Base-by-base conservation (phyloP, 2,329 filamentous ascomycete species). In the Aschersonia sp. region DNA sequence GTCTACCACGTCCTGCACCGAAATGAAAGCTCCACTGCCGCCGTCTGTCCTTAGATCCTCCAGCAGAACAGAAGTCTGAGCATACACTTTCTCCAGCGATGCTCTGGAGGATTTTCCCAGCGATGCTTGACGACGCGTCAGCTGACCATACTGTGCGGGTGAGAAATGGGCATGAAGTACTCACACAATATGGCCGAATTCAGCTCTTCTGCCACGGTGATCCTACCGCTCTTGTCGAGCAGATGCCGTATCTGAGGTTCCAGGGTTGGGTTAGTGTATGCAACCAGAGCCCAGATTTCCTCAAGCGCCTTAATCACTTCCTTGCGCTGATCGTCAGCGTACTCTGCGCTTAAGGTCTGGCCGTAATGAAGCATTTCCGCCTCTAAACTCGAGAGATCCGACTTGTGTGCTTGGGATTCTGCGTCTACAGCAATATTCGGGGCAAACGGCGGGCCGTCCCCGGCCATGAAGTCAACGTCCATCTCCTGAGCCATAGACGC, bases 151-250 rank as follows among this genome's bases (percentile, higher is more conserved):
- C 14, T 11, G 11, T 9, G n/a, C 14, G 35, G 4, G 11, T 41
- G 4, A 11, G 12, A 10, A 22, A 22, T 7, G 12, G 32, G 4
- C 40, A 11, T n/a, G 30, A 22, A 39, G 31, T 5, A 73, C 81
- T 68, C 69, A 94, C 88, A 80, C 50, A 98, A 65, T 56, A 98
- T 95, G 44, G 87, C 89, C 51, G 87, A 86, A 64, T 97, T 97
- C 48, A 98, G 71, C 63, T 95, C 89, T 67, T 98, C 92, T 7
- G 89, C 89, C 41, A 97, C 87, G 14, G 79, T 73, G 14, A 81
- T 77, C 42, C 92, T 73, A 1, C 86, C 87, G 46, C 76, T 77
- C 40, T 76, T 72, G 56, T 94, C 86, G 49, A 98, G 69, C 50
- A 95, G 68, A 58, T 87, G 83, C 12, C 83, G 81, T 49, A 95